phyloP scores from a whole-genome alignment of 2,329 filamentous ascomycete genomes.

The Septoria petroselini region DNA sequence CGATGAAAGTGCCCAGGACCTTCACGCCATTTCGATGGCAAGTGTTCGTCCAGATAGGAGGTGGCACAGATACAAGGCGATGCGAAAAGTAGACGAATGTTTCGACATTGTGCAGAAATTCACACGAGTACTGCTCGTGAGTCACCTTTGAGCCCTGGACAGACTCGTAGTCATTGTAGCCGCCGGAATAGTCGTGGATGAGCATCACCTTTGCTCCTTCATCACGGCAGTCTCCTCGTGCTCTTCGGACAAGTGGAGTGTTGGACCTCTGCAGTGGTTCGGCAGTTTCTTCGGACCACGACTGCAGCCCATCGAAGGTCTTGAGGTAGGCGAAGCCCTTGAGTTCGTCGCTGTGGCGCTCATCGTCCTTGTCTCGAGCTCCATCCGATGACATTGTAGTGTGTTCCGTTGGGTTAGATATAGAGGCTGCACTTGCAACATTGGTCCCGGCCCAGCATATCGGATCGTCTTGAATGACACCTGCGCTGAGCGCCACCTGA shows the following conservation, averaged over 20 bases:
- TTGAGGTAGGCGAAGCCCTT: constrained; percentile 44
- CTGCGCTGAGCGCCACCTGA: too few relatives aligned
- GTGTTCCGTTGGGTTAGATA: too few relatives aligned
- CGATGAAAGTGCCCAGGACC: constrained; percentile 44
- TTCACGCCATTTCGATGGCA: constrained; percentile 49
- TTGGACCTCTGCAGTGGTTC: constrained; percentile 42
- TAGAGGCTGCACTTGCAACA: too few relatives aligned
- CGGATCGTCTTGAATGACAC: too few relatives aligned
- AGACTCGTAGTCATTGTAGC: constrained; percentile 46
- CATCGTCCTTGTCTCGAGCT: too few relatives aligned
- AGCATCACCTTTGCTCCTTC: constrained; percentile 33
- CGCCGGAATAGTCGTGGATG: constrained; percentile 44
- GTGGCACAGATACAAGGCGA: constrained; percentile 46
- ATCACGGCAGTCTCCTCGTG: neutral
- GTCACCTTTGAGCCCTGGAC: constrained; percentile 35
- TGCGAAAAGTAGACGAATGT: constrained; percentile 51
- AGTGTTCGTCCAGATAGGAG: constrained; percentile 47
- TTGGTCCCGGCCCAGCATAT: too few relatives aligned
- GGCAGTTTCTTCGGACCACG: constrained; percentile 35
- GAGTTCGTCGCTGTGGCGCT: neutral
- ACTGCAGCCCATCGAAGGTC: constrained; percentile 40
- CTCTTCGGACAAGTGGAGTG: constrained; percentile 38
- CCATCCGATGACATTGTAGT: neutral
- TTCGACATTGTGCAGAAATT: constrained; percentile 46
- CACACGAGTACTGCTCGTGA: constrained; percentile 41